Evolutionary conservation across 2,329 filamentous ascomycete species (phyloP), one percentile per base, ranked within the genome.

Genomic region (Botryotinia convoluta): DNA sequence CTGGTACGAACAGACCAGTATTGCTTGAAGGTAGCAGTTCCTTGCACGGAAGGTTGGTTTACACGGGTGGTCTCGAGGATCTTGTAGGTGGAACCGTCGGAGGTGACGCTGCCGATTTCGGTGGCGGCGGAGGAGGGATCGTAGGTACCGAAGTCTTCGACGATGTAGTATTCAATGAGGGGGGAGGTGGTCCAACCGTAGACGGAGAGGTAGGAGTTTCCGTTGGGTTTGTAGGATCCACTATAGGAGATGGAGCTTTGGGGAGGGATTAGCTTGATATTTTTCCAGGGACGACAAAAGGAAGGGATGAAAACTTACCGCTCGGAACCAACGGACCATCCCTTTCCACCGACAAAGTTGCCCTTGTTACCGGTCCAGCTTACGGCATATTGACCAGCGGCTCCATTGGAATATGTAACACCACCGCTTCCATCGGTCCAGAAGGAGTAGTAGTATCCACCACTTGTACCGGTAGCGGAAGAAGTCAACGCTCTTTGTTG

Each of bases 371-470:
- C 82, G 67, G 81, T 80, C 87, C 87, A 89, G 8, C 65, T 81
- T 10, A 86, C 82, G 75, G 82, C 84, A 83, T 88, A 89, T 74
- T 81, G 79, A 37, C 88, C 87, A 26, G 80, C 84, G 4, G 80
- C 79, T 32, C 83, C 85, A 80, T 89, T 90, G 79, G 84, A 86
- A 82, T 90, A 90, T 51, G 82, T 85, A 18, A 87, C 85, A 54
- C 81, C 79, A 59, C 82, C 84, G 1, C 57, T 44, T 29, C 85
- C 85, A 74, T 90, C 87, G 72, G 85, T 88, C 87, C 87, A 90
- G 83, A 85, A 89, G 18, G 86, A 88, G 81, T 87, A 90, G 83
- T 86, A 90, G 83, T 63, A 73, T 16, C 72, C 72, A 32, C 35
- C 35, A 20, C 35, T 71, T 1, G 72, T 73, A 59, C 72, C 72